Evolutionary conservation across 2,329 filamentous ascomycete genomes (phyloP).

Genomic region (Hymenoscyphus scutula): DNA sequence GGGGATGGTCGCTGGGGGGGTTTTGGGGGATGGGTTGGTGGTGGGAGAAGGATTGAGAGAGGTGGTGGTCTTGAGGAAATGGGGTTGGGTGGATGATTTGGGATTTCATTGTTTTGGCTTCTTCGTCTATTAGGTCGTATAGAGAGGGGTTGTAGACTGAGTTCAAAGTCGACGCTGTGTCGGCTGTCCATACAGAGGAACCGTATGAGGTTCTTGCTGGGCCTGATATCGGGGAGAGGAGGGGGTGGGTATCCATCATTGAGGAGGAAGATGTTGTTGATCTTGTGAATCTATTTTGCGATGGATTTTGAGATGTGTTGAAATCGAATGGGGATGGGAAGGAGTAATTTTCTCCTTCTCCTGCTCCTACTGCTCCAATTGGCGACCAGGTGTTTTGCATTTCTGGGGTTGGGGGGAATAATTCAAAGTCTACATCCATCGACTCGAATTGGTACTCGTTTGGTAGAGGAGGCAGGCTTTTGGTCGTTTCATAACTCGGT

Average conservation of each 20-base stretch:
- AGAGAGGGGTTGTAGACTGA: slow-evolving; percentile 13
- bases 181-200: slow-evolving; percentile 22
- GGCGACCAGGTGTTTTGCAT: slow-evolving; percentile 3
- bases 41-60: not conserved
- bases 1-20: too few species aligned
- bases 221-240: slow-evolving; percentile 12
- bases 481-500: not conserved
- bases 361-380: not conserved
- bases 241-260: slow-evolving; percentile 14
- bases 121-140: slow-evolving; percentile 10
- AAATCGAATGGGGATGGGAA: not conserved
- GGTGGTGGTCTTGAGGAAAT: not conserved
- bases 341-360: slow-evolving; percentile 4
- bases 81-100: not conserved
- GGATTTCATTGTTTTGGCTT: not conserved
- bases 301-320: not conserved
- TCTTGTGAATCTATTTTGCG: not conserved
- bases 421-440: slow-evolving; percentile 7
- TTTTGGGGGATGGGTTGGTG: too few species aligned
- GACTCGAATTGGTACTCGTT: not conserved
- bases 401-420: slow-evolving; percentile 4
- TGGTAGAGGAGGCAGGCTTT: not conserved
- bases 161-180: slow-evolving; percentile 19
- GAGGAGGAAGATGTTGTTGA: slow-evolving; percentile 11
- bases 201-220: slow-evolving; percentile 18